These are phyloP conservation scores for Elaphomyces granulatus DNA, from an alignment of 495 filamentous ascomycete species.

Conservation along the genomic window DNA sequence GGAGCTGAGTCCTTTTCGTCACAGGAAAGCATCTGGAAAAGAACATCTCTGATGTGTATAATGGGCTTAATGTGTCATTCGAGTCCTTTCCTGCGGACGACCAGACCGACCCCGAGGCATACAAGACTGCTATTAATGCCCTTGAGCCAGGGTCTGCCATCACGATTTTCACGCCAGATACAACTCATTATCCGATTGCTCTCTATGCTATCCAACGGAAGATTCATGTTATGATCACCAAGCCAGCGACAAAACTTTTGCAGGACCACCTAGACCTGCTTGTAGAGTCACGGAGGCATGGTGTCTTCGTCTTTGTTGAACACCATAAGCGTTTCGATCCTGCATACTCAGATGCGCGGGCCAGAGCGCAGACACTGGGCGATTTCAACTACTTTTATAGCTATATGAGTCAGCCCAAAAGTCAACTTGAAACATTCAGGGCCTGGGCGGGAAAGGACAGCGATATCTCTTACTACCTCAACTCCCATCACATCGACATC, in stretches of 20 bases:
- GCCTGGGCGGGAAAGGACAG: constrained; percentile 86
- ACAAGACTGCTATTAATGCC: constrained; percentile 80
- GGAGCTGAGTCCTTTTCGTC: too few relatives aligned
- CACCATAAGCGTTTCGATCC: constrained; percentile 96
- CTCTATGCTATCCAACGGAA: constrained; percentile 78
- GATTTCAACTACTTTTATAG: constrained; percentile 98
- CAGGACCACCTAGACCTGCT: constrained; percentile 63
- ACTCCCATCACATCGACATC: constrained; percentile 86
- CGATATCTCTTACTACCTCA: constrained; percentile 90
- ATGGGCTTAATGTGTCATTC: constrained; percentile 72
- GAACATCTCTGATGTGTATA: constrained; percentile 81
- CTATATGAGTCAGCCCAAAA: constrained; percentile 94
- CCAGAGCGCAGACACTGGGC: constrained; percentile 57
- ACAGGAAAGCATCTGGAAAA: constrained; percentile 70
- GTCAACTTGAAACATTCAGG: constrained; percentile 87
- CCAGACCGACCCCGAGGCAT: constrained; percentile 58
- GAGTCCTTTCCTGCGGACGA: constrained; percentile 64
- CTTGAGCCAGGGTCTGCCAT: constrained; percentile 74
- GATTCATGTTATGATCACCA: constrained; percentile 87
- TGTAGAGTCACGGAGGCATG: constrained; percentile 52
- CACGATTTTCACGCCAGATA: constrained; percentile 93
- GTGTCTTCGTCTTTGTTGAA: constrained; percentile 86
- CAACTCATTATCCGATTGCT: constrained; percentile 89
- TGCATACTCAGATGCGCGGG: constrained; percentile 70
- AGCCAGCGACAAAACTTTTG: constrained; percentile 80